Conservation (phyloP, 2,329 filamentous ascomycete species). For the Penicillium thymicola region DNA sequence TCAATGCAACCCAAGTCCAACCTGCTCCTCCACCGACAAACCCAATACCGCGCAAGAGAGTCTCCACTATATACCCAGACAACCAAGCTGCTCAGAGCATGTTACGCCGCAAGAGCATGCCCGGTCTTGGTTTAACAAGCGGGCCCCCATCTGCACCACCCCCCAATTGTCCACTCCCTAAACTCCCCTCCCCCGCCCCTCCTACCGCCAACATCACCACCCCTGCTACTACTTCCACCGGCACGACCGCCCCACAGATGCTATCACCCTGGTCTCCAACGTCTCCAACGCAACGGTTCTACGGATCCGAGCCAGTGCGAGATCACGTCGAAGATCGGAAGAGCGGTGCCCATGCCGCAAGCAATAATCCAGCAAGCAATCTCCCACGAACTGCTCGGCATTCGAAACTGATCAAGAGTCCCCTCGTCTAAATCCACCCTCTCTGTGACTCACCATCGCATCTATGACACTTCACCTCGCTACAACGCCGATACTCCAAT, state of each 20-base stretch:
- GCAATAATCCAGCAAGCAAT: neutral
- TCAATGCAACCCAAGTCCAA: slow-evolving; percentile 4
- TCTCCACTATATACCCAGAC: slow-evolving; percentile 12
- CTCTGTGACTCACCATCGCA: neutral
- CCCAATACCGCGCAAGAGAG: slow-evolving; percentile 13
- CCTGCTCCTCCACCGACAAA: slow-evolving; percentile 7
- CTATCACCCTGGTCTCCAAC: slow-evolving; percentile 9
- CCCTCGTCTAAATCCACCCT: neutral
- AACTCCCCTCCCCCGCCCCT: slow-evolving; percentile 29
- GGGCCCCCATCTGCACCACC: slow-evolving; percentile 33
- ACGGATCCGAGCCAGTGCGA: slow-evolving; percentile 15
- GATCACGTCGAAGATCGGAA: slow-evolving; percentile 16
- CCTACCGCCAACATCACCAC: slow-evolving; percentile 11
- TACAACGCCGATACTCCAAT: neutral
- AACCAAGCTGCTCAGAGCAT: slow-evolving; percentile 15
- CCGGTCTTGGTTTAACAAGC: slow-evolving; percentile 29
- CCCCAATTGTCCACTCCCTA: slow-evolving; percentile 34
- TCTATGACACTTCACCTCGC: neutral
- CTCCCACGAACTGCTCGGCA: slow-evolving; percentile 6
- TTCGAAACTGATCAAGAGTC: slow-evolving; percentile 15
- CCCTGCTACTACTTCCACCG: neutral
- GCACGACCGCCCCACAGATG: slow-evolving; percentile 8
- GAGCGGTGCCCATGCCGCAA: neutral
- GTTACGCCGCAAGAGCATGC: slow-evolving; percentile 34
- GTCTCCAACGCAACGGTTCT: slow-evolving; percentile 16